Conservation (phyloP, 2,329 filamentous ascomycete genomes). For the Trichoderma sp. region DNA sequence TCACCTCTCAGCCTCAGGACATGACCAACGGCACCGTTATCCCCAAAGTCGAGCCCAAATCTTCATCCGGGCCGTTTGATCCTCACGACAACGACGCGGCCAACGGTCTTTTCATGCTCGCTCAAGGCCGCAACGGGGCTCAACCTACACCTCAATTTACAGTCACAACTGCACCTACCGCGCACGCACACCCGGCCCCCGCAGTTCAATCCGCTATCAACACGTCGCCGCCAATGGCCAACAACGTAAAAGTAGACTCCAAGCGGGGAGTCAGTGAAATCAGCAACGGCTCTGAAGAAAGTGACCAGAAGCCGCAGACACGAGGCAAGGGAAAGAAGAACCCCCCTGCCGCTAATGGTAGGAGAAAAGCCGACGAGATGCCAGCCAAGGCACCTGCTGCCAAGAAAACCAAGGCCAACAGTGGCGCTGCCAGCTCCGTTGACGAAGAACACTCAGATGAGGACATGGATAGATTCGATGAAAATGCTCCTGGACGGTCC, state of each 20-base stretch:
- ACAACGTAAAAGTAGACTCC: slow-evolving; percentile 50
- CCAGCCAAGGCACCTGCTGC: slow-evolving; percentile 62
- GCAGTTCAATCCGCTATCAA: slow-evolving; percentile 44
- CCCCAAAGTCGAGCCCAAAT: slow-evolving; percentile 55
- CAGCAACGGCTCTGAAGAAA: slow-evolving; percentile 74
- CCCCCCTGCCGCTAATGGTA: slow-evolving; percentile 61
- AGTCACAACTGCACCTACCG: slow-evolving; percentile 49
- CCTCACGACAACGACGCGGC: slow-evolving; percentile 94
- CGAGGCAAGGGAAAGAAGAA: slow-evolving; percentile 73
- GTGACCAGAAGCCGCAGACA: slow-evolving; percentile 67
- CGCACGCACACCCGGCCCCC: slow-evolving; percentile 54
- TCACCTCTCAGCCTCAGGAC: slow-evolving; percentile 62
- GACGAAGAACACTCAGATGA: slow-evolving; percentile 55
- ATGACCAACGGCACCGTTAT: slow-evolving; percentile 45
- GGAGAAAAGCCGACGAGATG: slow-evolving; percentile 76
- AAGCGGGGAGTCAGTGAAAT: slow-evolving; percentile 67
- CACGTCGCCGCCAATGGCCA: slow-evolving; percentile 56
- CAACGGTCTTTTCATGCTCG: slow-evolving; percentile 90
- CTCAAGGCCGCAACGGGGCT: slow-evolving; percentile 65
- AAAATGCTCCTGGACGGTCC: slow-evolving; percentile 57
- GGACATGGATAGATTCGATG: slow-evolving; percentile 60
- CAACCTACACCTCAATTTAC: slow-evolving; percentile 56
- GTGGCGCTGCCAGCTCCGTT: slow-evolving; percentile 30
- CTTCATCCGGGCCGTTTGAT: slow-evolving; percentile 70
- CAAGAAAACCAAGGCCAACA: slow-evolving; percentile 70